Evolutionary conservation across 805 yeast species (phyloP).

Genomic region (Wickerhamomyces alni): DNA sequence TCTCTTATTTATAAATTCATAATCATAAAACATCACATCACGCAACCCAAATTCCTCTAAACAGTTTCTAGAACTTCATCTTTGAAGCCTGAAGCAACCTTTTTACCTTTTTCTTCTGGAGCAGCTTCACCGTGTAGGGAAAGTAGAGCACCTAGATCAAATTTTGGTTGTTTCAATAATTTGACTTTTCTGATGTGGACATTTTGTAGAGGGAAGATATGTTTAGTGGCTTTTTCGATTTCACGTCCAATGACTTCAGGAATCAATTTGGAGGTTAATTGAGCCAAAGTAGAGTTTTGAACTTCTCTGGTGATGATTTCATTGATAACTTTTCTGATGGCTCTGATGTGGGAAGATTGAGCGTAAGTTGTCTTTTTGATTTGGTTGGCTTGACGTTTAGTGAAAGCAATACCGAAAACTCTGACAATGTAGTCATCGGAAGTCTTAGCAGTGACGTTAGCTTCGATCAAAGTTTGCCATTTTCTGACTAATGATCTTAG

Average conservation of each 20-base stretch:
- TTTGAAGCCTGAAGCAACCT: constrained; percentile 92
- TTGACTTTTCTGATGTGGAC: constrained; percentile 98
- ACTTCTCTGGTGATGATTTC: constrained; percentile 97
- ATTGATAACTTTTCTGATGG: constrained; percentile 92
- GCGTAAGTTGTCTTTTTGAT: constrained; percentile 97
- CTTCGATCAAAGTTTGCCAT: constrained; percentile 98
- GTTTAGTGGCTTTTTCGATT: constrained; percentile 92
- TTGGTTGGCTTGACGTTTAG: constrained; percentile 96
- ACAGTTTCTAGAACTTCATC: constrained; percentile 98
- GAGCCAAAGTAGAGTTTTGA: constrained; percentile 89
- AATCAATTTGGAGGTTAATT: constrained; percentile 93
- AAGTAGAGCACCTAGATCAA: constrained; percentile 88
- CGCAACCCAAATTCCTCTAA: constrained; percentile 34
- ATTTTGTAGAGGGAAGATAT: constrained; percentile 96
- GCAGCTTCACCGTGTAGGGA: constrained; percentile 96
- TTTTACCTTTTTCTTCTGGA: constrained; percentile 96
- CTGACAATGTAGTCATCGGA: constrained; percentile 96
- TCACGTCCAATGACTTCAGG: constrained; percentile 99
- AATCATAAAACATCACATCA: background rate
- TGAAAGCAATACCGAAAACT: constrained; percentile 96
- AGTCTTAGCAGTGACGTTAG: constrained; percentile 97
- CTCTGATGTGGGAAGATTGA: constrained; percentile 95
- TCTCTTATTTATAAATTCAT: background rate
- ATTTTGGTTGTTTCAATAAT: constrained; percentile 18
- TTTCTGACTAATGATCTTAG: constrained; percentile 96